Evolutionary conservation across 306 rosid species (phyloP), one percentile per base, ranked within the genome.

Genomic region (Castanea mollissima): DNA sequence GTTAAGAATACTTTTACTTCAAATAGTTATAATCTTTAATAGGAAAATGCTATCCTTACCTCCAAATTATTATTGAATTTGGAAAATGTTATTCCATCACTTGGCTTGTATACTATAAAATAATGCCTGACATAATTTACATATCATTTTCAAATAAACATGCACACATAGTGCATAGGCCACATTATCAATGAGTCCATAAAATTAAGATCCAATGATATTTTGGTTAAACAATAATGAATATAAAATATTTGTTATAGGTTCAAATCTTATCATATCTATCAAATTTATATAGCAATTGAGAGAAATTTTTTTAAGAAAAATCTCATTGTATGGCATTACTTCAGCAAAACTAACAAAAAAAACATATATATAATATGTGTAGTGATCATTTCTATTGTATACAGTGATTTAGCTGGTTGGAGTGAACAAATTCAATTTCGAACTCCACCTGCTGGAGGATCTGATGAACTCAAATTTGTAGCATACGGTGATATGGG

Each of bases 401-500:
- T 5, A 71, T 71, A 52, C 87, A 92, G 99, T 77, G 69, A 84
- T 74, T 85, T 67, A 7, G 92, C 84, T 78, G 97, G 97, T 65
- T 94, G 97, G 99, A 94, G 95, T 65, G 78, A 86, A 58, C 77
- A 80, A 82, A 86, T 84, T 63, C 78, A 87, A 62, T 87, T 91
- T 74, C 68, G 81, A 35, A 90, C 97, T 57, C 99, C 99, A 0
- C 97, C 99, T 1, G 92, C 90, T 4, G 97, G 93, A 72, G 99
- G 91, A 65, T 83, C 90, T 16, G 85, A 84, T 31, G 91, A 92
- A 62, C 76, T 92, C 67, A 89, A 27, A 41, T 94, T 94, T 81
- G 58, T 94, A 18, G 85, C 97, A 76, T 92, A 49, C 68, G 97
- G 97, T 32, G 97, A 94, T 46, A 91, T 94, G 99, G 99, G 99